These are phyloP conservation scores for Chaetomidium leptoderma DNA, from an alignment of 495 filamentous ascomycete species.

Conservation along the genomic window DNA sequence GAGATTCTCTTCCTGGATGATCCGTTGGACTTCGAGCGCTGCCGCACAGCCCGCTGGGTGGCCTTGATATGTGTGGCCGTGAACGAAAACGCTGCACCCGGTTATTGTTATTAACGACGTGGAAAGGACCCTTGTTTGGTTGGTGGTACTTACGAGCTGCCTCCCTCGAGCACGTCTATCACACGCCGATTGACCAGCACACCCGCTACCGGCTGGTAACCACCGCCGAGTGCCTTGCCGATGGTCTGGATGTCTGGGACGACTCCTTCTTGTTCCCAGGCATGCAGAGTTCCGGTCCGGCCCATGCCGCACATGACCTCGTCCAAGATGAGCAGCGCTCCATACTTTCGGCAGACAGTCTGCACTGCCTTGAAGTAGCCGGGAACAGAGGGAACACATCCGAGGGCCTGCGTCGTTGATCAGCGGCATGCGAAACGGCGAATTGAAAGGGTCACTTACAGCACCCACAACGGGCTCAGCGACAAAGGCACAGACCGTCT, in stretches of 20 bases:
- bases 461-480: slow-evolving; percentile 64
- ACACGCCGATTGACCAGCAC: slow-evolving; percentile 54
- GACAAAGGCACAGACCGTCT: slow-evolving; percentile 72
- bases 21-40: slow-evolving; percentile 56
- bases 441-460: slow-evolving; percentile 21
- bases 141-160: slow-evolving; percentile 45
- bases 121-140: not conserved
- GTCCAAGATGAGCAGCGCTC: slow-evolving; percentile 70
- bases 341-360: slow-evolving; percentile 63
- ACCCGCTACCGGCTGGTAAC: slow-evolving; percentile 59
- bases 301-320: slow-evolving; percentile 82
- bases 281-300: slow-evolving; percentile 60
- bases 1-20: slow-evolving; percentile 53
- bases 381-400: slow-evolving; percentile 60
- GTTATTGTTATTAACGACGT: slow-evolving; percentile 17
- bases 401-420: slow-evolving; percentile 45
- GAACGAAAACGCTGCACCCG: slow-evolving; percentile 44
- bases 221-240: slow-evolving; percentile 66
- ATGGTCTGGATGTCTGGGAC: slow-evolving; percentile 56
- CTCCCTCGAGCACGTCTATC: slow-evolving; percentile 51
- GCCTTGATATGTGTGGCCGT: slow-evolving; percentile 61
- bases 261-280: slow-evolving; percentile 61
- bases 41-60: slow-evolving; percentile 58
- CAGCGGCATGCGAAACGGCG: not conserved
- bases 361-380: slow-evolving; percentile 70